Evolutionary conservation across 306 rosid species (phyloP), one percentile per base, ranked within the genome.

Genomic region (Prunus armeniaca): DNA sequence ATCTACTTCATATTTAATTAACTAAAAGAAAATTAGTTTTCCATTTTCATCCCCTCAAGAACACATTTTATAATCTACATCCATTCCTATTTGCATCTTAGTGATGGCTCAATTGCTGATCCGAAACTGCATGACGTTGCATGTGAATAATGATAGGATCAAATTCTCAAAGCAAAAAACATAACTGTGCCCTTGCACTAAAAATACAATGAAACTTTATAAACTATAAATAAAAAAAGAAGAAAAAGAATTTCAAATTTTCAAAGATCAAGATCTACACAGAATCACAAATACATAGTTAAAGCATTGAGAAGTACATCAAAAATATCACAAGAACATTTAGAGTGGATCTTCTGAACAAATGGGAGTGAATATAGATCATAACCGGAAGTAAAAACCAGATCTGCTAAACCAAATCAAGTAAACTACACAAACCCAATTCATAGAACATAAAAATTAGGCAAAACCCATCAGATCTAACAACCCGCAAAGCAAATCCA

Each of bases 21-120:
- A 19, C 47, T 54, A 47, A 18, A 63, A 11, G 12, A 6, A 62
- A 32, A 12, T 32, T 28, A 1, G 1, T 3, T 3, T 15, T 47
- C 46, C n/a, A 69, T 25, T 30, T 51, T 18, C 51, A 61, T 34
- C 24, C 25, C 69, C 38, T 58, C 41, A n/a, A 60, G 19, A 69
- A 30, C 70, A 47, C 2, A 47, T 28, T 28, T 12, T 45, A 25
- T 3, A 9, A 27, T 1, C 22, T 22, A 15, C 63, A 13, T 24
- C 51, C 81, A 32, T 27, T 58, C 60, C 69, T 45, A 46, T 24
- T 20, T 46, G 7, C 62, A 77, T 69, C 75, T 30, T 30, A 62
- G 12, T 41, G 17, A 17, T 27, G 50, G 8, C 28, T 49, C 52
- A 49, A 52, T 7, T 52, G 6, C 11, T 52, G 58, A 52, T 54